phyloP scores from a whole-genome alignment of 345 rosid genomes.

The Jatropha curcas region DNA sequence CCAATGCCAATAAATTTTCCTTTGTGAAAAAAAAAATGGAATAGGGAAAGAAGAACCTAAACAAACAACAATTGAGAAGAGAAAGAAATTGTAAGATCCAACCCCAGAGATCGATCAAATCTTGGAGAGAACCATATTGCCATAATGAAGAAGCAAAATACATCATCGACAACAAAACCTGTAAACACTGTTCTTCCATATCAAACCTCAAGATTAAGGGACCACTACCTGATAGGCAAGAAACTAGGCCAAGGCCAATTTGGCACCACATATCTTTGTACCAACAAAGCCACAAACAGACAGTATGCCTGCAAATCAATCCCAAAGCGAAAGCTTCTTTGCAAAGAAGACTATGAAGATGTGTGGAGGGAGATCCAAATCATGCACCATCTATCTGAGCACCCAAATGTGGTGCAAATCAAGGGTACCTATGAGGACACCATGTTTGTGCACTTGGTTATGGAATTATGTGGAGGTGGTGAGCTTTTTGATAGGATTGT shows the following conservation, averaged over 20 bases:
- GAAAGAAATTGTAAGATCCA: background rate
- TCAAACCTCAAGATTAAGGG: slow-evolving; percentile 77
- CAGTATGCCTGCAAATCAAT: slow-evolving; percentile 89
- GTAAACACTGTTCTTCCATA: slow-evolving; percentile 69
- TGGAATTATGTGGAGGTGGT: slow-evolving; percentile 96
- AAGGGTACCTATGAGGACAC: slow-evolving; percentile 88
- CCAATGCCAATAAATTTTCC: too few relatives aligned
- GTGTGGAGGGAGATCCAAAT: slow-evolving; percentile 99
- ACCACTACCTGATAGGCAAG: slow-evolving; percentile 75
- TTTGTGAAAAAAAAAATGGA: too few relatives aligned
- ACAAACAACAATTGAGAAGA: background rate
- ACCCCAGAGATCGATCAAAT: background rate
- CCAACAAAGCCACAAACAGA: slow-evolving; percentile 51
- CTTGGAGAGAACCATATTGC: background rate
- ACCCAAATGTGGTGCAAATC: slow-evolving; percentile 76
- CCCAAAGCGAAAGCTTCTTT: slow-evolving; percentile 83
- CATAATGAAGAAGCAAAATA: background rate
- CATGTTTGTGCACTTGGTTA: slow-evolving; percentile 89
- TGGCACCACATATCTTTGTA: slow-evolving; percentile 83
- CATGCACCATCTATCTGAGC: slow-evolving; percentile 95
- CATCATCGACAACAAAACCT: slow-evolving; percentile 37
- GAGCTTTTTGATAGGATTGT: slow-evolving; percentile 96
- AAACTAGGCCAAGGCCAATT: slow-evolving; percentile 96
- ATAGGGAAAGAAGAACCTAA: too few relatives aligned
- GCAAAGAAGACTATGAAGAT: slow-evolving; percentile 92